phyloP scores from a whole-genome alignment of 306 rosid species.

The Hippophae gyantsensis region DNA sequence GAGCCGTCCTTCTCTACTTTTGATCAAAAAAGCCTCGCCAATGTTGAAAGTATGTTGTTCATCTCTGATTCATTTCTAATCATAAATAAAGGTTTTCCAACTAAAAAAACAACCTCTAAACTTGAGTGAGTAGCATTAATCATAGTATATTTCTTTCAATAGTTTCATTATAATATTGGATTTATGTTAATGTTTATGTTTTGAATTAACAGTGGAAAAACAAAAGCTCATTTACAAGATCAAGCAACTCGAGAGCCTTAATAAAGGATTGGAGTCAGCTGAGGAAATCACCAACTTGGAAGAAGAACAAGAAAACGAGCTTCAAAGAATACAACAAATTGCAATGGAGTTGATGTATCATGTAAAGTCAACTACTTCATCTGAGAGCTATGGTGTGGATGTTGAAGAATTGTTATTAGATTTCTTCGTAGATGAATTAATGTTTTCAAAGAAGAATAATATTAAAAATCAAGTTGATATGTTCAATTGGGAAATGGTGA shows the following conservation, averaged over 20 bases:
- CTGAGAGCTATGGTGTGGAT: slow-evolving; percentile 2
- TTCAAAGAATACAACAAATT: slow-evolving; percentile 23
- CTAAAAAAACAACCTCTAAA: too few relatives aligned
- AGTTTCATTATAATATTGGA: slow-evolving; percentile 6
- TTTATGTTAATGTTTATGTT: slow-evolving; percentile 1
- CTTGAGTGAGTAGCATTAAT: neutral
- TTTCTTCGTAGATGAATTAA: slow-evolving; percentile 37
- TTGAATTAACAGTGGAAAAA: slow-evolving; percentile 33
- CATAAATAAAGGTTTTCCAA: too few relatives aligned
- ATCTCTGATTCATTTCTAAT: neutral
- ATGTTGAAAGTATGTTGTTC: slow-evolving; percentile 39
- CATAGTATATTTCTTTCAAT: too few relatives aligned
- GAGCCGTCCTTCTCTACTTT: slow-evolving; percentile 28
- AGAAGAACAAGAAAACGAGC: slow-evolving; percentile 17
- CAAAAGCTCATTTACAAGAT: slow-evolving; percentile 33
- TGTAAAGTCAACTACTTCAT: slow-evolving; percentile 26
- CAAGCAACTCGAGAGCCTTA: slow-evolving; percentile 35
- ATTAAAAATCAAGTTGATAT: slow-evolving; percentile 13
- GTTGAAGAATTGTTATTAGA: slow-evolving; percentile 37
- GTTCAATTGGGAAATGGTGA: slow-evolving; percentile 26
- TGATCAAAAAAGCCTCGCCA: slow-evolving; percentile 42
- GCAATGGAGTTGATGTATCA: slow-evolving; percentile 34
- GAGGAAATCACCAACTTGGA: slow-evolving; percentile 17
- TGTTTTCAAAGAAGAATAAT: slow-evolving; percentile 14
- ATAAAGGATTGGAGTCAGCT: slow-evolving; percentile 26